These are phyloP conservation scores for Eucalyptus sp. DNA, from an alignment of 345 rosid genomes.

Conservation along the genomic window DNA sequence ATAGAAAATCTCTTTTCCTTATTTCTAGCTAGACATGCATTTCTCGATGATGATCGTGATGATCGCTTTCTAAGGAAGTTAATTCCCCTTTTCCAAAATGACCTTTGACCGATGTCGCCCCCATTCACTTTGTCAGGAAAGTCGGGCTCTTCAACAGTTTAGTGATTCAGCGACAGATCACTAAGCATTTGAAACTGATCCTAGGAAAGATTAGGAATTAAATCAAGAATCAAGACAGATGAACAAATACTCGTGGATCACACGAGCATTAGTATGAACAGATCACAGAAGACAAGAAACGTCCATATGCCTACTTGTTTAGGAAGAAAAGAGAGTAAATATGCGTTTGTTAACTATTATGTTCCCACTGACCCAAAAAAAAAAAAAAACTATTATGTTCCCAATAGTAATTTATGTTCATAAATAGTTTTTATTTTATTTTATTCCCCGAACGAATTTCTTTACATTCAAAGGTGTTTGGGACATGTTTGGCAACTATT, in stretches of 20 bases:
- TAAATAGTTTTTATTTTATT: too few relatives aligned
- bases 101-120: not conserved
- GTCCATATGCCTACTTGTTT: too few relatives aligned
- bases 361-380: too few relatives aligned
- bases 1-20: not conserved
- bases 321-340: too few relatives aligned
- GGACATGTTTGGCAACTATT: too few relatives aligned
- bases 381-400: too few relatives aligned
- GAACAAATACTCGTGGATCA: not conserved
- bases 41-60: not conserved
- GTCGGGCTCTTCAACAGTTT: not conserved
- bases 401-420: too few relatives aligned
- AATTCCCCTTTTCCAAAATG: not conserved
- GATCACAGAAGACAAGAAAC: too few relatives aligned
- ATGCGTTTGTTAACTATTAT: fast-evolving
- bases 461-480: too few relatives aligned
- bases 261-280: not conserved
- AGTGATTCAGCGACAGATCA: not conserved
- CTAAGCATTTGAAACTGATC: not conserved
- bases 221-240: not conserved
- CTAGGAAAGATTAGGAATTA: not conserved
- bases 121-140: not conserved
- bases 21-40: not conserved
- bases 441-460: too few relatives aligned
- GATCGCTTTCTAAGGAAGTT: not conserved